Conservation (phyloP, 345 rosid genomes). For the Hibiscus tridactylites region DNA sequence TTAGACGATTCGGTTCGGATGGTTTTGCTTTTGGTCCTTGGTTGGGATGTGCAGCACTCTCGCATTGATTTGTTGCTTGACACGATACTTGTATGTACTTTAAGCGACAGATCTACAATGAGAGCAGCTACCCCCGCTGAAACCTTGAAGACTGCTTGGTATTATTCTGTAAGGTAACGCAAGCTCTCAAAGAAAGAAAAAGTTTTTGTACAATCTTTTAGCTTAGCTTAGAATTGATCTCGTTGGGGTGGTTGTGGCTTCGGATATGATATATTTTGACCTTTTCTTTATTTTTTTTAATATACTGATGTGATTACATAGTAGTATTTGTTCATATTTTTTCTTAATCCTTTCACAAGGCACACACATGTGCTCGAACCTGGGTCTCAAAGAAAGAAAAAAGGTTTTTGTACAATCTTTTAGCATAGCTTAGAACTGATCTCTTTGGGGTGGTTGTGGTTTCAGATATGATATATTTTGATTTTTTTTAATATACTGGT, state of each 20-base stretch:
- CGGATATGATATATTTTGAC: not conserved
- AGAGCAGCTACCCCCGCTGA: not conserved
- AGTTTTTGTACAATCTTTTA: not conserved
- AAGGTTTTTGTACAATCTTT: not conserved
- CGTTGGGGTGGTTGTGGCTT: not conserved
- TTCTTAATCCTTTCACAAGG: too few species aligned
- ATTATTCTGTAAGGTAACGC: not conserved
- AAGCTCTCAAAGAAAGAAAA: not conserved
- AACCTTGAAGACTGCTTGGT: not conserved
- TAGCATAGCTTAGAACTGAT: not conserved
- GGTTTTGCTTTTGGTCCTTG: constrained; percentile 17
- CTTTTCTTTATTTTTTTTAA: not conserved
- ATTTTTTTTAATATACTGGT: not conserved
- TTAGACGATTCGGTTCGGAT: constrained; percentile 8
- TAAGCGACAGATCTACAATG: not conserved
- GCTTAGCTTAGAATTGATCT: not conserved
- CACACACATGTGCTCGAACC: too few species aligned
- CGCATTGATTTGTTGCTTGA: constrained; percentile 14
- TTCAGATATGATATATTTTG: not conserved
- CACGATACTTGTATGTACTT: constrained; percentile 15
- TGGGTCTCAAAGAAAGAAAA: too few species aligned
- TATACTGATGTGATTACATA: too few species aligned
- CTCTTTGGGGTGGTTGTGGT: not conserved
- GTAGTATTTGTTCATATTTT: too few species aligned
- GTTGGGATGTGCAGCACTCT: constrained; percentile 20